Evolutionary conservation across 768 basidiomycete genomes (phyloP), one percentile per base, ranked within the genome.

Genomic region (Xerocomus brunneocitrinus): DNA sequence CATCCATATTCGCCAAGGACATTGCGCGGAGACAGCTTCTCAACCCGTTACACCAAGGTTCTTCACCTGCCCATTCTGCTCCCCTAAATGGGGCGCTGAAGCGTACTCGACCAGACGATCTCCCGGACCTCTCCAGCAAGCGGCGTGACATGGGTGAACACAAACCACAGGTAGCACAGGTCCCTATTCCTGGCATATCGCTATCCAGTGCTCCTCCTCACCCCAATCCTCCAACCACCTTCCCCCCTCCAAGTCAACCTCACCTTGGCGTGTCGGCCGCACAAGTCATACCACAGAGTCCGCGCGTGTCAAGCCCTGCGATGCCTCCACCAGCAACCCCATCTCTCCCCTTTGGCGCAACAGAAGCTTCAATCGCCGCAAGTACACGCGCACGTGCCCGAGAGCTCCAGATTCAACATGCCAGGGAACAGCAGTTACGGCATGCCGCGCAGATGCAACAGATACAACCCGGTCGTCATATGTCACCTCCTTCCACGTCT

Each of bases 131-230:
- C n/a, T 71, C 72, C 38, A 79, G 77, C 65, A 89, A 90, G 66
- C 78, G 88, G 16, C 76, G 83, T 19, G 84, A 89, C 60, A 82
- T 82, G 1, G 88, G 88, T 32, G 87, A 89, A 57, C 71, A 69
- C 39, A 84, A 82, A 60, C 55, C 60, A 19, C 64, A 69, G 55
- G 71, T 75, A 59, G 73, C 77, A 72, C 76, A 75, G 2, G 74
- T 78, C 0, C 75, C 74, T 14, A 50, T 62, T 41, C 41, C 59
- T 0, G 48, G 49, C 34, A 54, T 63, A 49, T 55, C 63, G 8
- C 28, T 62, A 13, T 50, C 66, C 14, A 38, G 50, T 30, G 39
- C 53, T 45, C n/a, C 47, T n/a, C 47, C 61, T 22, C 63, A 62
- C 39, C 36, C 54, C 34, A 60, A 64, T 63, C 68, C 55, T 50